Conservation (phyloP, 305 asterid species). For the Plantago lanceolata region DNA sequence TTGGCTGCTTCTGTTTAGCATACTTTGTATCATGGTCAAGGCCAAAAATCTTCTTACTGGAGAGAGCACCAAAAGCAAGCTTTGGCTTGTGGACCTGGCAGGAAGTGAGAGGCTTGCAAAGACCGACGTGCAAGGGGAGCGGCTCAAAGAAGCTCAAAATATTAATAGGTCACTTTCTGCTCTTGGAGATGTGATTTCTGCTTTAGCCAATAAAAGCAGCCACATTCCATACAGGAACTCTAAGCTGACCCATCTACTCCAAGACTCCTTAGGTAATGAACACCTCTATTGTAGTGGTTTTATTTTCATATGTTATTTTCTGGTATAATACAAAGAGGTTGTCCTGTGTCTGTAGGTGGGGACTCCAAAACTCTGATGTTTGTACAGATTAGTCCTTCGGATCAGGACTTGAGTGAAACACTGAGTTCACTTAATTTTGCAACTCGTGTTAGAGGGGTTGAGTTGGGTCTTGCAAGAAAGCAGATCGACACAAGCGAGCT, state of each 20-base stretch:
- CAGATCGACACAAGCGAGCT: constrained; percentile 78
- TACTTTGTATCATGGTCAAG: constrained; percentile 84
- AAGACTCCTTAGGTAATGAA: not conserved
- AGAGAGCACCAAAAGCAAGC: constrained; percentile 91
- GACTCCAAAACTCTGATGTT: constrained; percentile 94
- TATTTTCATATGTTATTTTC: constrained; percentile 1
- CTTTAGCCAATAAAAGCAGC: constrained; percentile 92
- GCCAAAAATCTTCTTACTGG: constrained; percentile 67
- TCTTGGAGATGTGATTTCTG: constrained; percentile 90
- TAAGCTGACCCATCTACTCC: constrained; percentile 21
- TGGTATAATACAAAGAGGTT: constrained; percentile 11
- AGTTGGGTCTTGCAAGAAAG: constrained; percentile 76
- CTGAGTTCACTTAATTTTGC: constrained; percentile 89
- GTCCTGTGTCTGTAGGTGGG: constrained; percentile 52
- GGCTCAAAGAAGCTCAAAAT: constrained; percentile 98
- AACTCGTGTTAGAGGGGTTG: constrained; percentile 86
- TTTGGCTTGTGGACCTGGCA: constrained; percentile 98
- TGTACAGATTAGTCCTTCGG: constrained; percentile 96
- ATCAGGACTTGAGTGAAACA: constrained; percentile 79
- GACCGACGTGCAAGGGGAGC: constrained; percentile 94
- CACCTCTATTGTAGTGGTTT: not conserved
- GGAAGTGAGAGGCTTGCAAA: constrained; percentile 98
- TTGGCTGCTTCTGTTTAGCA: constrained; percentile 37
- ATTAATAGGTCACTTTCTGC: constrained; percentile 96
- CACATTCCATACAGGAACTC: constrained; percentile 84